Percentiles rank a stretch among this genome's conserved stretches.
Evolutionary conservation across 2,329 filamentous ascomycete genomes (phyloP).

Genomic region (Rasamsonia emersonii): DNA sequence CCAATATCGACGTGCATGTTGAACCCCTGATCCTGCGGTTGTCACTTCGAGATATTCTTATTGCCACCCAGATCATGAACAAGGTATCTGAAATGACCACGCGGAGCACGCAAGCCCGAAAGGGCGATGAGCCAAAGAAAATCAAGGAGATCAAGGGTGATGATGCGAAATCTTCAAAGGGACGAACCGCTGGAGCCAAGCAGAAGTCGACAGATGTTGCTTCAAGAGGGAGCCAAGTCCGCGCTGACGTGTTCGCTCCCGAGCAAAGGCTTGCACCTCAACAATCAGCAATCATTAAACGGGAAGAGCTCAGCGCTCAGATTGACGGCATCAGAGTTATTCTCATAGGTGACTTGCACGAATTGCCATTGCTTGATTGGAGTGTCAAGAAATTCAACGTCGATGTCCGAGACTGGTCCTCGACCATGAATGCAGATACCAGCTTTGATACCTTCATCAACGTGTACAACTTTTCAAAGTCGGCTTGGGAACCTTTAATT

Average conservation of each 20-base stretch:
- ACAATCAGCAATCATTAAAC: constrained; percentile 49
- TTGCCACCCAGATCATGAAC: constrained; percentile 85
- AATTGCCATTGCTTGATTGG: constrained; percentile 88
- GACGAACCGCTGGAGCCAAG: constrained; percentile 33
- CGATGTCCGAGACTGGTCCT: constrained; percentile 84
- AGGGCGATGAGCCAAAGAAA: constrained; percentile 47
- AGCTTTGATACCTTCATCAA: constrained; percentile 92
- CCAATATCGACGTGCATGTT: constrained; percentile 75
- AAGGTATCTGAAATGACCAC: constrained; percentile 80
- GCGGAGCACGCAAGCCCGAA: constrained; percentile 36
- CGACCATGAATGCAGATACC: constrained; percentile 74
- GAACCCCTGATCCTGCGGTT: constrained; percentile 86
- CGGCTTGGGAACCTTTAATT: constrained; percentile 90
- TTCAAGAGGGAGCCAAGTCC: constrained; percentile 37
- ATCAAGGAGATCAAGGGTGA: constrained; percentile 35
- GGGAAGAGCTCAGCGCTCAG: constrained; percentile 76
- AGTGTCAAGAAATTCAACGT: constrained; percentile 85
- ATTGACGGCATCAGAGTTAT: constrained; percentile 87
- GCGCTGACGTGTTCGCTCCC: constrained; percentile 32
- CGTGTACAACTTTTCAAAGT: constrained; percentile 98
- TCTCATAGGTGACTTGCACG: constrained; percentile 89
- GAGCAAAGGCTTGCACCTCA: constrained; percentile 28
- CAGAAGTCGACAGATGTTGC: constrained; percentile 28
- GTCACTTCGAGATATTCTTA: constrained; percentile 86
- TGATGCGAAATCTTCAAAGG: constrained; percentile 32